A percentile compares a stretch with the other conserved stretches of the same genome.
Evolutionary conservation across 768 basidiomycete genomes (phyloP).

Genomic region (Phylloporus sp.): DNA sequence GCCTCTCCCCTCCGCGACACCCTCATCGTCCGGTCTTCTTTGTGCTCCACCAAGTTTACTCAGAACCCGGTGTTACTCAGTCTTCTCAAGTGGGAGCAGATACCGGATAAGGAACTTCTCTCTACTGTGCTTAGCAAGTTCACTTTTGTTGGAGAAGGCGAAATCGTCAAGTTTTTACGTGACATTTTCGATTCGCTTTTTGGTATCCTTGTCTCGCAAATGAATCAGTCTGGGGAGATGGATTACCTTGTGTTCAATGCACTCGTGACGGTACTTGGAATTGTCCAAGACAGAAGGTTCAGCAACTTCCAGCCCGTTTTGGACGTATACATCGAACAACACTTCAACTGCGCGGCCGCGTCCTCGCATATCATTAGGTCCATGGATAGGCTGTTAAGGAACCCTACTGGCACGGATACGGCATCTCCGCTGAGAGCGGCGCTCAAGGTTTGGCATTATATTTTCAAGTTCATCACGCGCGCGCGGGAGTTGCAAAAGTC

Average conservation of each 20-base stretch:
- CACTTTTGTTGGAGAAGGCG: constrained; percentile 89
- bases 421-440: constrained; percentile 82
- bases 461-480: constrained; percentile 93
- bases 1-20: constrained; percentile 74
- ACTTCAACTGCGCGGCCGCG: constrained; percentile 79
- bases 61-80: constrained; percentile 83
- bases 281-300: constrained; percentile 91
- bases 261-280: constrained; percentile 85
- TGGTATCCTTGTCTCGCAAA: constrained; percentile 73
- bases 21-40: constrained; percentile 77
- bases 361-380: constrained; percentile 83
- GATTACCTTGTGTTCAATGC: constrained; percentile 87
- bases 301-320: constrained; percentile 92
- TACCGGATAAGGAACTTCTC: constrained; percentile 61
- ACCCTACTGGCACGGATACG: constrained; percentile 67
- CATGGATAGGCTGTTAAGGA: constrained; percentile 76
- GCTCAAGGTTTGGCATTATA: constrained; percentile 94
- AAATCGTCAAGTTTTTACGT: constrained; percentile 89
- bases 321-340: constrained; percentile 88
- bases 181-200: constrained; percentile 94
- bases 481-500: constrained; percentile 84
- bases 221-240: constrained; percentile 73
- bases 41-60: constrained; percentile 90
- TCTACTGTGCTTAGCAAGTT: constrained; percentile 76
- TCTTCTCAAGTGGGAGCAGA: constrained; percentile 76